phyloP scores from a whole-genome alignment of 2,329 filamentous ascomycete genomes.

The Lachnellula arida region DNA sequence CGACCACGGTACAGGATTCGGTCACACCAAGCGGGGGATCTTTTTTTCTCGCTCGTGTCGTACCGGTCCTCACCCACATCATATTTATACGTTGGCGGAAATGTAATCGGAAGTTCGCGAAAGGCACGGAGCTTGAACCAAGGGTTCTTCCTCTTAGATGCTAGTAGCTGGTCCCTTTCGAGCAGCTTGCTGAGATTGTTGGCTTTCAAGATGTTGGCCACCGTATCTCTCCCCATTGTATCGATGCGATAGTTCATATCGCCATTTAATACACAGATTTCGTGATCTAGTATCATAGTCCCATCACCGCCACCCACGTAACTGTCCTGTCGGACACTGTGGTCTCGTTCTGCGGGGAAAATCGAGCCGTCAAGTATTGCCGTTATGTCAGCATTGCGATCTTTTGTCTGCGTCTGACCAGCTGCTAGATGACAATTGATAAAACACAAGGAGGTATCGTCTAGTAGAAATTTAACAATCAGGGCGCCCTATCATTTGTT shows the following conservation, averaged over 20 bases:
- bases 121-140: constrained; percentile 86
- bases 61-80: constrained; percentile 93
- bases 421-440: constrained; percentile 97
- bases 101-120: constrained; percentile 83
- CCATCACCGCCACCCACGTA: constrained; percentile 93
- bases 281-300: constrained; percentile 90
- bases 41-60: constrained; percentile 90
- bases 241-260: constrained; percentile 98
- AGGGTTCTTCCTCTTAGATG: constrained; percentile 83
- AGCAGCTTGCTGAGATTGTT: constrained; percentile 82
- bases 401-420: constrained; percentile 82
- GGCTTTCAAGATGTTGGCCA: constrained; percentile 77
- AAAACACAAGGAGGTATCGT: constrained; percentile 92
- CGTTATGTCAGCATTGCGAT: constrained; percentile 88
- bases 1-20: constrained; percentile 78
- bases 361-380: constrained; percentile 77
- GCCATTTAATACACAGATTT: constrained; percentile 94
- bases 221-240: constrained; percentile 89
- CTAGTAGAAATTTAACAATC: constrained; percentile 84
- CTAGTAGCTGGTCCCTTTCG: constrained; percentile 87
- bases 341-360: constrained; percentile 68
- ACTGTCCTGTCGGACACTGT: constrained; percentile 64
- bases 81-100: constrained; percentile 97
- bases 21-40: constrained; percentile 95
- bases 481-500: constrained; percentile 61